phyloP scores from a whole-genome alignment of 2,329 filamentous ascomycete genomes.

The Dactylonectria macrodidyma region DNA sequence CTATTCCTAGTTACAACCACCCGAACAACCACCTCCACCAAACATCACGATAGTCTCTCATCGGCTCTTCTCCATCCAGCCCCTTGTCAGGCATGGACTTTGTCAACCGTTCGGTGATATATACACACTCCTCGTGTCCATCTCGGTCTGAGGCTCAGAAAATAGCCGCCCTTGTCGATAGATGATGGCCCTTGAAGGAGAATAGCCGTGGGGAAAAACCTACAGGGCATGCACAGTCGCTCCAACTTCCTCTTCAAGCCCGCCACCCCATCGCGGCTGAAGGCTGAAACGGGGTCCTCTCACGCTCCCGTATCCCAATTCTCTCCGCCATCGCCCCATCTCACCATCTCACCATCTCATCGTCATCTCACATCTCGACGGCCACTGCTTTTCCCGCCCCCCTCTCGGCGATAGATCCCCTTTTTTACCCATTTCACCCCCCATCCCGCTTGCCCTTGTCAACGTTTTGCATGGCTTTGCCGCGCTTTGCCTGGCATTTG shows the following conservation, averaged over 20 bases:
- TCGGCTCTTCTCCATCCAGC: background rate
- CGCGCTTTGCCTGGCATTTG: slow-evolving; percentile 1
- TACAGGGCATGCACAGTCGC: background rate
- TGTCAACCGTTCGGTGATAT: background rate
- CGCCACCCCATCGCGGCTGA: slow-evolving; percentile 20
- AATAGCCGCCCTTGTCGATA: background rate
- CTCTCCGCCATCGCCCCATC: background rate
- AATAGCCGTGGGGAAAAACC: background rate
- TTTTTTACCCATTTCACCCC: too few relatives aligned
- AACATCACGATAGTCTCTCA: slow-evolving; percentile 28
- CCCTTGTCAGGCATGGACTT: background rate
- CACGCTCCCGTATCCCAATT: slow-evolving; percentile 11
- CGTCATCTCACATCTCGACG: slow-evolving; percentile 8
- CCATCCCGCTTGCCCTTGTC: background rate
- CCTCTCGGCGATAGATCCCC: background rate
- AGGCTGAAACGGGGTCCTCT: slow-evolving; percentile 24
- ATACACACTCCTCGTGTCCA: background rate
- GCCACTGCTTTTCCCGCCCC: background rate
- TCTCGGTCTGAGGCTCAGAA: background rate
- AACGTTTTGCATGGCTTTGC: background rate
- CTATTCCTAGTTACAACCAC: background rate
- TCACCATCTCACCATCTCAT: slow-evolving; percentile 3
- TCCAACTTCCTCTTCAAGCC: slow-evolving; percentile 20
- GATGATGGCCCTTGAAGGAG: background rate
- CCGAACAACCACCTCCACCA: slow-evolving; percentile 3